Base-by-base conservation (phyloP, 768 basidiomycete species). In the Exsudoporus frostii region DNA sequence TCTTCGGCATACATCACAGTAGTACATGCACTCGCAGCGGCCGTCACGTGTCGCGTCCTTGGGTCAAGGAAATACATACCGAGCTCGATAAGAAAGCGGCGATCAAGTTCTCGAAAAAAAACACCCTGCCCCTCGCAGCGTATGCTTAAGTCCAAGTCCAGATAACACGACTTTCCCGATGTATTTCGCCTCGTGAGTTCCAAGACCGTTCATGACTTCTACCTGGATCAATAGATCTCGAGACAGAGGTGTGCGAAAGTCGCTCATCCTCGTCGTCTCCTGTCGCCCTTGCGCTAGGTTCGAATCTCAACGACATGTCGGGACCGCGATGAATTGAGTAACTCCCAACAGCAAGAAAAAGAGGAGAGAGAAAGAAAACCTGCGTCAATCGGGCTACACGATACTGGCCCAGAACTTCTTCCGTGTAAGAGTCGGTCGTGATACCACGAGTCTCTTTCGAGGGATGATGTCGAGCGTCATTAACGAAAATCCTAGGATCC, bases 231-330 rank as follows among this genome's bases (percentile, higher is more conserved):
- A 36, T 19, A 7, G 19, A 9, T n/a, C 14, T 11, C 1, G 45
- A 53, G 32, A 9, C 14, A 9, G 22, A 15, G 5, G 2, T 9
- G 3, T n/a, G 29, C 8, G n/a, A n/a, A 14, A 24, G 17, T 6
- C 11, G 25, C 9, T 13, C 27, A 5, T 17, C 17, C 10, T 37
- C 45, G 6, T 19, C 39, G 0, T 33, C 33, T 50, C 72, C 58
- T 2, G 87, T 77, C 4, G 84, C 84, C 9, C 78, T 98, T 33
- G 92, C 91, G 1, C 69, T 98, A 1, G 96, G 96, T 0, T 89
- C 93, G 5, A 98, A 98, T 64, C 76, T 98, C 0, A 93, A 92
- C 0, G 92, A 97, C 69, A 77, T n/a, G n/a, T n/a, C n/a, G n/a
- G n/a, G n/a, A n/a, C n/a, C n/a, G n/a, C n/a, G n/a, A n/a, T n/a